phyloP scores from a whole-genome alignment of 805 yeast species.

The Ogataea kodamae region DNA sequence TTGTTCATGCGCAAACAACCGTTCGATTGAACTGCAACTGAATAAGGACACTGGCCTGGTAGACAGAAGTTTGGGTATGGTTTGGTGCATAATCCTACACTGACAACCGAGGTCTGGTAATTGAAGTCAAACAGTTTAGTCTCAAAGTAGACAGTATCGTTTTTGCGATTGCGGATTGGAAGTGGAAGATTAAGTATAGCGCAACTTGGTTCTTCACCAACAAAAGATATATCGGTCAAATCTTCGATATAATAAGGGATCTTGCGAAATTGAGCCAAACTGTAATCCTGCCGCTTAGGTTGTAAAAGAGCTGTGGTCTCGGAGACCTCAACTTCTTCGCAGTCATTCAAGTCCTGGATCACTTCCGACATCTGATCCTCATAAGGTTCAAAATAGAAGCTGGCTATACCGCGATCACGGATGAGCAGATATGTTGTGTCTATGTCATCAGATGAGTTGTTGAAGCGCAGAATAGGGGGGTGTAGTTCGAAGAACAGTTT shows the following conservation, averaged over 20 bases:
- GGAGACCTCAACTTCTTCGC: constrained; percentile 5
- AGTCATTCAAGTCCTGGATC: constrained; percentile 7
- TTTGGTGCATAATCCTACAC: constrained; percentile 64
- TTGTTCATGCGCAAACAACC: constrained; percentile 63
- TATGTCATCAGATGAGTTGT: constrained; percentile 25
- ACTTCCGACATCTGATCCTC: constrained; percentile 30
- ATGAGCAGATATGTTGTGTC: constrained; percentile 31
- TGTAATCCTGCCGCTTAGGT: constrained; percentile 12
- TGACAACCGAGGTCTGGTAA: constrained; percentile 47
- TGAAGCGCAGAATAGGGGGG: constrained; percentile 27
- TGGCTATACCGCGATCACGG: constrained; percentile 35
- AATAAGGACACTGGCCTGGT: constrained; percentile 70
- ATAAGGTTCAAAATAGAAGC: constrained; percentile 32
- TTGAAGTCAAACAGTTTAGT: constrained; percentile 44
- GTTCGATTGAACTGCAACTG: constrained; percentile 69
- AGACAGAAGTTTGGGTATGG: constrained; percentile 74
- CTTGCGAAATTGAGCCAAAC: constrained; percentile 14
- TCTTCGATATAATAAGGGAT: constrained; percentile 33
- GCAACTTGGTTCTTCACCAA: constrained; percentile 21
- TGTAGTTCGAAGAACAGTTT: constrained; percentile 22
- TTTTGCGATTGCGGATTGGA: constrained; percentile 35
- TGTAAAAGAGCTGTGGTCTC: constrained; percentile 23
- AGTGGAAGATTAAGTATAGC: constrained; percentile 33
- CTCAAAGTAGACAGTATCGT: constrained; percentile 66
- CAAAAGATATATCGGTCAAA: constrained; percentile 31